Conservation (phyloP, 345 rosid genomes). For the Populus pruinosa region DNA sequence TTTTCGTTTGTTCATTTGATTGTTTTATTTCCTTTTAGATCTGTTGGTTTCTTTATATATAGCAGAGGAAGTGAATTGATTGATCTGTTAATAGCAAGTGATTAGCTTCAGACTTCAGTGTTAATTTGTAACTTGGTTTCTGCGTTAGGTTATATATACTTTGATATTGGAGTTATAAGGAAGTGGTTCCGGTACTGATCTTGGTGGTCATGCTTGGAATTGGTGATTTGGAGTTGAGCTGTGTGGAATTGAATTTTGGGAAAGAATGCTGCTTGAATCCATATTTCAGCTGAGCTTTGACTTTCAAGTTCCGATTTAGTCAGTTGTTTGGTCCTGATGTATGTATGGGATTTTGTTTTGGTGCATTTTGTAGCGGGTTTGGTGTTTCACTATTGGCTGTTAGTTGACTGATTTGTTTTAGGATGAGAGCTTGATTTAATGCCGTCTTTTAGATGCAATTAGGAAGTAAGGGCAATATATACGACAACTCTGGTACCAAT, state of each 20-base stretch:
- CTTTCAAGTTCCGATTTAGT: not conserved
- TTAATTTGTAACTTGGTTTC: not conserved
- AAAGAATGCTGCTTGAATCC: not conserved
- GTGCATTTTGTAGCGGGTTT: not conserved
- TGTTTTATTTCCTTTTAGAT: conserved; percentile 23
- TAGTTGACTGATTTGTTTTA: not conserved
- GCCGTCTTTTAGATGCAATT: not conserved
- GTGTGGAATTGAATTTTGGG: not conserved
- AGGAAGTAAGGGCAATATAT: not conserved
- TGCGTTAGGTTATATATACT: too few species aligned
- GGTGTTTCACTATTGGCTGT: not conserved
- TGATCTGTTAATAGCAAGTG: not conserved
- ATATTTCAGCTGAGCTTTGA: not conserved
- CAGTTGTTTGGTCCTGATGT: not conserved
- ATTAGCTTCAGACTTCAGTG: not conserved
- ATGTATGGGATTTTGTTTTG: not conserved
- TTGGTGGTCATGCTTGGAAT: not conserved
- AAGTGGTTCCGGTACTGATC: not conserved
- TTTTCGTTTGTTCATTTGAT: not conserved
- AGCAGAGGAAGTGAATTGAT: not conserved
- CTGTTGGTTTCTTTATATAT: conserved; percentile 1
- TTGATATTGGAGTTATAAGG: not conserved
- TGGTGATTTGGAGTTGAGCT: not conserved
- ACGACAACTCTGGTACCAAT: not conserved
- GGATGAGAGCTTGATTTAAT: not conserved